Conservation (phyloP, 2,329 filamentous ascomycete genomes). For the Stagonosporopsis vannaccii region DNA sequence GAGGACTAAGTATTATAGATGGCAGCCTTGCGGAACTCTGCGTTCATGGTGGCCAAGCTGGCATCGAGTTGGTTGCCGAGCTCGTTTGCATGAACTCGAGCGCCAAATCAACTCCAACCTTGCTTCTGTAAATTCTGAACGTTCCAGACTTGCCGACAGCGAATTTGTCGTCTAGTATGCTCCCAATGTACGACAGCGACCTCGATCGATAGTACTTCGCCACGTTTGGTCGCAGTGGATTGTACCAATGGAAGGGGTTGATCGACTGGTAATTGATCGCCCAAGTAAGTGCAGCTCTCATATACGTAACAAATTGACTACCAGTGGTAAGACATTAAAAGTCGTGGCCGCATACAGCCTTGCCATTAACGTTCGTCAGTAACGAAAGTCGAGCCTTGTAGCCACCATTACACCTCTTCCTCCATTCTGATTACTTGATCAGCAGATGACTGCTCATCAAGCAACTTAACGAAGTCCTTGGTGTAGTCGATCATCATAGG, state of each 20-base stretch:
- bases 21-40: conserved; percentile 31
- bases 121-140: not conserved
- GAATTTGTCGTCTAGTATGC: not conserved
- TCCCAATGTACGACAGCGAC: not conserved
- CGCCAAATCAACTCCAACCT: conserved; percentile 1
- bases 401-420: conserved; percentile 25
- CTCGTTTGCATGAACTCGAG: not conserved
- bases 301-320: conserved; percentile 44
- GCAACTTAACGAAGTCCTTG: conserved; percentile 41
- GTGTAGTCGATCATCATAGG: conserved; percentile 49
- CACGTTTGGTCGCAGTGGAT: not conserved
- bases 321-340: conserved; percentile 46
- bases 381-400: conserved; percentile 44
- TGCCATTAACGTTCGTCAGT: conserved; percentile 54
- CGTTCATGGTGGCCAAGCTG: conserved; percentile 27
- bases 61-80: conserved; percentile 4
- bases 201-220: not conserved
- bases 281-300: not conserved
- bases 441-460: conserved; percentile 45
- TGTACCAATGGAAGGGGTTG: conserved; percentile 2
- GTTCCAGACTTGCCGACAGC: not conserved
- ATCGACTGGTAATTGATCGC: not conserved
- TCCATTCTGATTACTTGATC: conserved; percentile 52
- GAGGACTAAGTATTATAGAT: conserved; percentile 29
- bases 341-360: conserved; percentile 48